phyloP scores from a whole-genome alignment of 208 protist genomes.

The Acanthamoeba culbertsoni region DNA sequence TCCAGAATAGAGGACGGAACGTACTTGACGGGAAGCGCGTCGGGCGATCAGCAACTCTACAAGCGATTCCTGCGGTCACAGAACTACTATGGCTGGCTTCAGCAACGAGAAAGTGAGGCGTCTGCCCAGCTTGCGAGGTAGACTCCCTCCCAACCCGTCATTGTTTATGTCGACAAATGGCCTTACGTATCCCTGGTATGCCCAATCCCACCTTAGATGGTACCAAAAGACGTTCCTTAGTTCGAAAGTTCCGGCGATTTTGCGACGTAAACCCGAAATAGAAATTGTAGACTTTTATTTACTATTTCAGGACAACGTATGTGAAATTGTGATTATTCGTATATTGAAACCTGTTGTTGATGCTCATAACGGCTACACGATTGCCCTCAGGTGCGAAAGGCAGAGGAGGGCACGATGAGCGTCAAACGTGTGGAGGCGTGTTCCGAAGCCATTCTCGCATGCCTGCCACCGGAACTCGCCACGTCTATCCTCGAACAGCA shows the following conservation, averaged over 20 bases:
- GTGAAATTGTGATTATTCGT: neutral
- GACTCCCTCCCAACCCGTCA: too few relatives aligned
- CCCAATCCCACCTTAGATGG: neutral
- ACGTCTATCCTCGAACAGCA: neutral
- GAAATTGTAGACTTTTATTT: slow-evolving; percentile 20
- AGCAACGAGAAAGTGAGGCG: neutral
- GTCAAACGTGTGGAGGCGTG: neutral
- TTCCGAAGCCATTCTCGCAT: slow-evolving; percentile 8
- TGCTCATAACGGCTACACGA: too few relatives aligned
- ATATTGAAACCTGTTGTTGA: too few relatives aligned
- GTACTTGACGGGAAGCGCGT: neutral
- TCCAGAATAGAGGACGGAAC: neutral
- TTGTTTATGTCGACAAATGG: neutral
- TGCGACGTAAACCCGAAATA: slow-evolving; percentile 24
- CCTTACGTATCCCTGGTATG: too few relatives aligned
- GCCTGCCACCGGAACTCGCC: neutral
- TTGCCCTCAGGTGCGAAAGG: neutral
- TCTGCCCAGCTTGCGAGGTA: neutral
- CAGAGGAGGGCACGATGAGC: neutral
- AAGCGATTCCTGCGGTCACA: slow-evolving; percentile 3
- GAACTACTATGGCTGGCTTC: slow-evolving; percentile 36
- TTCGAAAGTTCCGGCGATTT: neutral
- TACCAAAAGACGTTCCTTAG: neutral
- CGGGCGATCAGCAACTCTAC: slow-evolving; percentile 11
- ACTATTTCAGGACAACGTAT: neutral